Conservation (phyloP, 176 grass and related monocot genomes). For the Zoysia japonica region DNA sequence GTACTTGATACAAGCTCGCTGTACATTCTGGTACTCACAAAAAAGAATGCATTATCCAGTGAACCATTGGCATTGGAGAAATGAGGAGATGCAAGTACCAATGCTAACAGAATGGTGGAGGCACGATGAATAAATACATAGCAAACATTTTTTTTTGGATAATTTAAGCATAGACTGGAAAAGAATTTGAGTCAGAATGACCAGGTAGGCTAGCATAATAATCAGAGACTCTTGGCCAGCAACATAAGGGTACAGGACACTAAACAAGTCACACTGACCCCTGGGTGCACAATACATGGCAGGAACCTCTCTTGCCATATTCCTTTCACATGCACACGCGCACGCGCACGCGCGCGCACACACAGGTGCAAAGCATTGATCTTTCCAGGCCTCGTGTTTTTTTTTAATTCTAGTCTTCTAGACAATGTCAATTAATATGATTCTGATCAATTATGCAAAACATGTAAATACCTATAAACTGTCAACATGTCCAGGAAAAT, state of each 20-base stretch:
- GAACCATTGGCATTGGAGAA: background rate
- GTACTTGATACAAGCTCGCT: conserved; percentile 96
- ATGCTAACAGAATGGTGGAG: conserved; percentile 8
- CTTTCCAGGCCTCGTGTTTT: background rate
- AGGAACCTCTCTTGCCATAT: too few species aligned
- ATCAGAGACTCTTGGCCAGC: background rate
- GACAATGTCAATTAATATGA: conserved; percentile 7
- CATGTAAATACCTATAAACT: conserved; percentile 77
- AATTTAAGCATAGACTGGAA: too few species aligned
- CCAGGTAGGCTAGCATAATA: background rate
- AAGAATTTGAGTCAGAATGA: too few species aligned
- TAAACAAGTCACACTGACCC: background rate
- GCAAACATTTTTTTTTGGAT: too few species aligned
- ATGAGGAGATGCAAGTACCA: background rate
- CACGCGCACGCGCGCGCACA: too few species aligned
- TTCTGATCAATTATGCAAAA: background rate
- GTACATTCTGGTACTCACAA: conserved; percentile 84
- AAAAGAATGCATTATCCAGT: background rate
- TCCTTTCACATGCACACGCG: too few species aligned
- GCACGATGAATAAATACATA: too few species aligned
- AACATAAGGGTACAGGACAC: background rate
- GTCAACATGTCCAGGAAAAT: conserved; percentile 99
- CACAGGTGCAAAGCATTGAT: background rate
- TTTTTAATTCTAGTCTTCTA: background rate
- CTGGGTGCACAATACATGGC: too few species aligned